Conservation (phyloP, 257 asterid genomes). For the Thymus mandschuricus region DNA sequence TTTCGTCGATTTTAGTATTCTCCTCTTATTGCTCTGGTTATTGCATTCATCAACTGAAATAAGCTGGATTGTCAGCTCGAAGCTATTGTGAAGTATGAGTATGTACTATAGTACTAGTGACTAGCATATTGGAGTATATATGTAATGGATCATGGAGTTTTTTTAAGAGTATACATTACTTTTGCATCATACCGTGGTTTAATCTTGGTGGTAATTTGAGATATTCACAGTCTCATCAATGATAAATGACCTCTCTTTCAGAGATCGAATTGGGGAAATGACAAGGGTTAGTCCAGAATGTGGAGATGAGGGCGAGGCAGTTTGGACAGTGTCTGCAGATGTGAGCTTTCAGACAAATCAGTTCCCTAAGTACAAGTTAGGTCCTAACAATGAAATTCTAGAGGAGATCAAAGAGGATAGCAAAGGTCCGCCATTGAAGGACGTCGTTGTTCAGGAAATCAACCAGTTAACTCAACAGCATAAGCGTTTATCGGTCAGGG, state of each 20-base stretch:
- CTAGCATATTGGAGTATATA: neutral
- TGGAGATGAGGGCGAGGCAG: constrained; percentile 61
- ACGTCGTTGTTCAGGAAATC: constrained; percentile 73
- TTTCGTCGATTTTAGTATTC: neutral
- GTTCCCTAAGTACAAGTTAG: constrained; percentile 88
- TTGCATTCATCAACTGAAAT: neutral
- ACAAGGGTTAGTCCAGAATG: constrained; percentile 89
- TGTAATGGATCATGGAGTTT: neutral
- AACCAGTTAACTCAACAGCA: constrained; percentile 78
- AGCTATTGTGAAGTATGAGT: neutral
- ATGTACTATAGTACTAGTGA: neutral
- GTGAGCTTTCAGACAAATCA: constrained; percentile 69
- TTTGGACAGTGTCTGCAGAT: constrained; percentile 68
- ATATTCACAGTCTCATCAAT: neutral
- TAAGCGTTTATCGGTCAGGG: constrained; percentile 92
- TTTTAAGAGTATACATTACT: neutral
- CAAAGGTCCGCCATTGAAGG: constrained; percentile 85
- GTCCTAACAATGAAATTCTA: constrained; percentile 77
- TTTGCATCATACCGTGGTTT: constrained; percentile 10
- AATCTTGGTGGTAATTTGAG: neutral
- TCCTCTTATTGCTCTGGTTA: neutral
- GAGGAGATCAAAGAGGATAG: constrained; percentile 75
- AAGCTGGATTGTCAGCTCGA: neutral
- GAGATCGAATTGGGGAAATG: constrained; percentile 51
- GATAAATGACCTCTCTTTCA: constrained; percentile 15